Base-by-base conservation (phyloP, 2,329 filamentous ascomycete species). In the Neopestalotiopsis sp. region DNA sequence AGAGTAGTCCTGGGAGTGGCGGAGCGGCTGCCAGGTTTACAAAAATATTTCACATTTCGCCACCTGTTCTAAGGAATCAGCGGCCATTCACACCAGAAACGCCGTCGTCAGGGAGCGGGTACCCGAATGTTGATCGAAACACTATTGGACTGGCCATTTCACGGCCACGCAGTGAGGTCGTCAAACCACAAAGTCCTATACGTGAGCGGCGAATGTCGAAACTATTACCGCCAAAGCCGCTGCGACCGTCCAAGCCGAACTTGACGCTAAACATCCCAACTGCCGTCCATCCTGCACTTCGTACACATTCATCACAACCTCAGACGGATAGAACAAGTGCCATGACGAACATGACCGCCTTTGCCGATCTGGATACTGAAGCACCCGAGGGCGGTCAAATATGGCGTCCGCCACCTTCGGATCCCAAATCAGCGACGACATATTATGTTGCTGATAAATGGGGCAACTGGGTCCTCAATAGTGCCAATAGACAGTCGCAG, bases 401-500 rank as follows among this genome's bases (percentile, higher is more conserved):
- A 60, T 88, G 86, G 86, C 79, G 84, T 13, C 85, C 84, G 5
- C 85, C 85, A 0, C 81, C 83, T 2, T 79, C 79, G 2, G 83
- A 82, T 24, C 83, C 85, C 1, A 78, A 80, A 56, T 84, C 84
- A 2, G 83, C 83, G 0, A 80, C 81, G 2, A 82, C 83, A 0
- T 81, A 83, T 59, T 88, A 87, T 71, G 81, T 87, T 61, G 82
- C 85, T 42, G 86, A 89, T 73, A 84, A 81, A 74, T 80, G 81
- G 71, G 84, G 86, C 1, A 88, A 88, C 73, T 88, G 86, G 86
- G 81, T 86, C 17, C 78, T 87, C 7, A 81, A 81, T 45, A 83
- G 83, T 69, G 71, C 79, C 4, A 77, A 77, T 58, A 76, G 76
- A 45, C 71, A 68, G 61, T 74, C 74, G 3, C 70, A 74, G 32